Base-by-base conservation (phyloP, 2,329 filamentous ascomycete genomes). In the Colletotrichum lupini region DNA sequence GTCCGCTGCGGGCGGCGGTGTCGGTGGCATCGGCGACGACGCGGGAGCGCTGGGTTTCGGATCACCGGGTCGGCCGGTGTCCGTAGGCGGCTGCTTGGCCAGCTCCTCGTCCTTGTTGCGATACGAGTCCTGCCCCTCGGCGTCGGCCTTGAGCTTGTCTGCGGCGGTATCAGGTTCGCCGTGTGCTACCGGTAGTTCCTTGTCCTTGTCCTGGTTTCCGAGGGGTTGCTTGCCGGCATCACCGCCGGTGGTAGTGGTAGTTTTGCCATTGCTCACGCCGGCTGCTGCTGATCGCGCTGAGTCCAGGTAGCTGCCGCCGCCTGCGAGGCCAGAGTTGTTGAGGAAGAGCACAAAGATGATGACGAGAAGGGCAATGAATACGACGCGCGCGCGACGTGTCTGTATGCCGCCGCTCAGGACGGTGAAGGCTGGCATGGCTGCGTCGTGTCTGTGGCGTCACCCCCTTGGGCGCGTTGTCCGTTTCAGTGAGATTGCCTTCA, bases 101-200 rank as follows among this genome's bases (percentile, higher is more conserved):
- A 74, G 26, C 16, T 74, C 52, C 53, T 56, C 68, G 57, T 74
- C 68, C 62, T 74, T 67, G 46, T 68, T 24, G 68, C 72, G 72
- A 63, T 74, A 74, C 14, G 72, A 74, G 32, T 74, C 72, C 42
- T 60, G 28, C 52, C 63, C 68, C 1, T 62, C 71, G 1, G 68
- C 71, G 30, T 67, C 62, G 24, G 61, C 67, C 56, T 73, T 72
- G 22, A 71, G 35, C 35, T 60, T 66, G 35, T 72, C 68, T 35
- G 22, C 57, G 37, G 49, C 49, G 9, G 57, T 8, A 19, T 67
- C 68, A 16, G 72, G 72, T 30, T 74, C 72, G 14, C 63, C 72
- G 37, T 72, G 57, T 3, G 16, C 72, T 9, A 42, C 57, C 4
- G 67, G 67, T 12, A 66, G 19, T 2, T 49, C 16, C 5, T 37